Evolutionary conservation across 805 yeast genomes (phyloP).

Genomic region (Kazachstania africana): DNA sequence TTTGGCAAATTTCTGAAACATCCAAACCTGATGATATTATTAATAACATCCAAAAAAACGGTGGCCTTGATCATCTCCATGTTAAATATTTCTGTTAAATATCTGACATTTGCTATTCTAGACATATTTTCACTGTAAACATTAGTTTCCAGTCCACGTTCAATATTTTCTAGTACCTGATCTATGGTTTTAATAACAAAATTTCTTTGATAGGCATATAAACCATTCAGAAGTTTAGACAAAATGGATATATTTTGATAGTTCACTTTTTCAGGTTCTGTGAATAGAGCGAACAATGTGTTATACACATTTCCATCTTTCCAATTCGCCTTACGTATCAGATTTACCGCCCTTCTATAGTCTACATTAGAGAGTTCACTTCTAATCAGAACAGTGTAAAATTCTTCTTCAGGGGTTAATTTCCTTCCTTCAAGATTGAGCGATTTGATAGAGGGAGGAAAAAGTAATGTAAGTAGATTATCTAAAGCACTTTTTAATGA

Average conservation of each 20-base stretch:
- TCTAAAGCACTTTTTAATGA: conserved; percentile 50
- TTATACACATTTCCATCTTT: conserved; percentile 26
- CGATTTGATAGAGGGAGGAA: conserved; percentile 40
- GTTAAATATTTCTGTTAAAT: conserved; percentile 47
- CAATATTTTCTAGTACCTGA: conserved; percentile 48
- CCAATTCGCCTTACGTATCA: conserved; percentile 38
- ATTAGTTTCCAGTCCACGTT: conserved; percentile 53
- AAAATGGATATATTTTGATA: conserved; percentile 43
- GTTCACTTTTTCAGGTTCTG: conserved; percentile 48
- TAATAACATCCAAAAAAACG: conserved; percentile 40
- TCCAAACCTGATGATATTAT: conserved; percentile 51
- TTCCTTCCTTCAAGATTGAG: conserved; percentile 17
- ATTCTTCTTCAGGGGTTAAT: conserved; percentile 35
- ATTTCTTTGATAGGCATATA: conserved; percentile 27
- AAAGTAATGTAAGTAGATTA: conserved; percentile 40
- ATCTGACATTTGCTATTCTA: conserved; percentile 50
- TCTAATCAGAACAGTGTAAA: conserved; percentile 39
- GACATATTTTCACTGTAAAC: conserved; percentile 47
- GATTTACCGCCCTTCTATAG: conserved; percentile 24
- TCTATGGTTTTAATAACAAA: conserved; percentile 45
- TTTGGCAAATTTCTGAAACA: conserved; percentile 49
- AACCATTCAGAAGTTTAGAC: conserved; percentile 35
- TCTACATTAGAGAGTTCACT: conserved; percentile 35
- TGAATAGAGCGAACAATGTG: conserved; percentile 33
- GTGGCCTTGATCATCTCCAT: conserved; percentile 33